Evolutionary conservation across 164 flowering plant genomes (phyloP).

Genomic region (Houttuynia cordata): DNA sequence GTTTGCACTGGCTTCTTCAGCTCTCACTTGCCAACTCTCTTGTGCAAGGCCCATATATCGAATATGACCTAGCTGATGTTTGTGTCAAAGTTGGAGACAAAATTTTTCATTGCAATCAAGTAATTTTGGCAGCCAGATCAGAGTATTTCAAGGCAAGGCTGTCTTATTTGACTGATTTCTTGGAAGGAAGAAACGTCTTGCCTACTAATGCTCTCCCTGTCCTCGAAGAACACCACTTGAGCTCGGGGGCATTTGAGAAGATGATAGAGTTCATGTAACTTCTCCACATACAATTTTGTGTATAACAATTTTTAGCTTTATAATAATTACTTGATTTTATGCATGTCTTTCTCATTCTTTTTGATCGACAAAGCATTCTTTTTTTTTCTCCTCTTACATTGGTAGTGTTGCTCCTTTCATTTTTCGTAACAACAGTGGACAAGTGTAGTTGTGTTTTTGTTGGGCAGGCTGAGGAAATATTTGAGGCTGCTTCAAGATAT

Average conservation of each 20-base stretch:
- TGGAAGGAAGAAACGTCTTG: conserved; percentile 42
- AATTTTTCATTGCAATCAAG: conserved; percentile 85
- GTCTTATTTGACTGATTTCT: conserved; percentile 62
- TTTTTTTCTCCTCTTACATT: not conserved
- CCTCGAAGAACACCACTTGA: conserved; percentile 82
- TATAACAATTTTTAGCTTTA: not conserved
- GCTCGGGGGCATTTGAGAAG: conserved; percentile 74
- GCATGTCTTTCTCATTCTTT: not conserved
- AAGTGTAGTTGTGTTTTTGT: not conserved
- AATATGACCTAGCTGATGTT: conserved; percentile 82
- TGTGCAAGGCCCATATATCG: conserved; percentile 13
- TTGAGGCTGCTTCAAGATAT: conserved; percentile 98
- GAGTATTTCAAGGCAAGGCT: conserved; percentile 88
- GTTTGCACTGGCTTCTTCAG: conserved; percentile 53
- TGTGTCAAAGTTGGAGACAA: conserved; percentile 55
- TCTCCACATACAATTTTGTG: not conserved
- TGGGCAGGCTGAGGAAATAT: conserved; percentile 83
- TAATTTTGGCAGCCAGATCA: conserved; percentile 84
- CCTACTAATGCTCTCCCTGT: conserved; percentile 42
- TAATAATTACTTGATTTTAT: not conserved
- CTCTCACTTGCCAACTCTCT: conserved; percentile 40
- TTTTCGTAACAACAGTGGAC: too few relatives aligned
- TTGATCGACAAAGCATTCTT: conserved; percentile 3
- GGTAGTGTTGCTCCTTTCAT: not conserved
- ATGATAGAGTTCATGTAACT: conserved; percentile 95